Evolutionary conservation across 192 early-diverging fungal genomes (phyloP), one percentile per base, ranked within the genome.

Genomic region (Entophlyctis luteolus): DNA sequence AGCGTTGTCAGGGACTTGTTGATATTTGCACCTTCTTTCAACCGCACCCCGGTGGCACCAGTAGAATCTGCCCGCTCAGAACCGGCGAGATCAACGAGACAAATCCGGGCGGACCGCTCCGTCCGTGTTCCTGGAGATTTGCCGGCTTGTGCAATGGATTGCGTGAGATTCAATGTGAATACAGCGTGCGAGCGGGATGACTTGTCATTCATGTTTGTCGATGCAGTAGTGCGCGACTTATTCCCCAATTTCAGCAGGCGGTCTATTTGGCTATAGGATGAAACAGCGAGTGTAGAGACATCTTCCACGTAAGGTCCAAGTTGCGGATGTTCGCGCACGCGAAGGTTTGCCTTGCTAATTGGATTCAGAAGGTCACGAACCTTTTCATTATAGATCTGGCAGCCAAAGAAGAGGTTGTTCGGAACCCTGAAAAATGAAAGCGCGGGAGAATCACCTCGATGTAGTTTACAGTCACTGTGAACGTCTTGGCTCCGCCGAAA

Each of bases 371-470:
- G 77, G 77, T 98, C 96, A 16, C 94, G 88, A 3, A 98, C 77
- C 42, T 96, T 92, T 67, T 98, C 96, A 72, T 98, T 98, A 72
- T 98, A 98, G 22, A 98, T 86, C 72, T 96, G 25, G 45, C n/a
- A n/a, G n/a, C n/a, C n/a, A n/a, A n/a, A n/a, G n/a, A n/a, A n/a
- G n/a, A n/a, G n/a, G n/a, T n/a, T n/a, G n/a, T n/a, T n/a, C n/a
- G n/a, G n/a, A n/a, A n/a, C n/a, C n/a, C n/a, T n/a, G n/a, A n/a
- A n/a, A n/a, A n/a, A 62, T 16, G 29, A 53, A 14, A 50, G 34
- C 10, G 22, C 33, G 20, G 14, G 39, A 48, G 88, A n/a, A 80
- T 83, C 29, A 95, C 93, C 73, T 98, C 95, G 65, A 96, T 81
- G 73, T 96, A 98, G 18, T 88, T 89, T 42, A 88, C 90, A 83